Conservation (phyloP, 768 basidiomycete genomes). For the Sarcodon aspratus region DNA sequence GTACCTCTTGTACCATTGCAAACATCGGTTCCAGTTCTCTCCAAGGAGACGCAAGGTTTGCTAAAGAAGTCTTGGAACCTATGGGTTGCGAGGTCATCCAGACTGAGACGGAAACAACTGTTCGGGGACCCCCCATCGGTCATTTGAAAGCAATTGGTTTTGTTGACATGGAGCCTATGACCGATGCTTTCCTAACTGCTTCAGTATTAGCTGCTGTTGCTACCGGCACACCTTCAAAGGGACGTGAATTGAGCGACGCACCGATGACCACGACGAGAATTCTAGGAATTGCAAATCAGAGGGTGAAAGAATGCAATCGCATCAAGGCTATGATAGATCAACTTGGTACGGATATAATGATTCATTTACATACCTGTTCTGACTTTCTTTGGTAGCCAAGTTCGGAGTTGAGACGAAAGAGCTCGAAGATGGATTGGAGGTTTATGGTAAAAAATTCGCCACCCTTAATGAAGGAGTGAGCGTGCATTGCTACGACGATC, state of each 20-base stretch:
- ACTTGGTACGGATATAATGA: slow-evolving; percentile 46
- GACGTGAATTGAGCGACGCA: slow-evolving; percentile 28
- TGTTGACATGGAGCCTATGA: slow-evolving; percentile 99
- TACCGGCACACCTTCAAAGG: slow-evolving; percentile 28
- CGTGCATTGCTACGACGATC: slow-evolving; percentile 95
- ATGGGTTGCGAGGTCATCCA: slow-evolving; percentile 94
- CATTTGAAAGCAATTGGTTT: slow-evolving; percentile 73
- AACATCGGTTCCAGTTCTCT: slow-evolving; percentile 87
- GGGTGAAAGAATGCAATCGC: slow-evolving; percentile 97
- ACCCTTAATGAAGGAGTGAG: slow-evolving; percentile 61
- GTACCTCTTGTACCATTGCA: slow-evolving; percentile 86
- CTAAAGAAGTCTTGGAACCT: slow-evolving; percentile 81
- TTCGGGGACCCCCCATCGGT: slow-evolving; percentile 78
- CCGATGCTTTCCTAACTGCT: slow-evolving; percentile 96
- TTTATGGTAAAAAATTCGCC: slow-evolving; percentile 63
- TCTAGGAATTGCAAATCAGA: slow-evolving; percentile 91
- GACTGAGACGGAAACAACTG: slow-evolving; percentile 82
- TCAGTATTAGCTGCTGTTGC: slow-evolving; percentile 86
- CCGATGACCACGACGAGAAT: slow-evolving; percentile 57
- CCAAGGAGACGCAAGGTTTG: slow-evolving; percentile 97
- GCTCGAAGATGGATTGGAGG: slow-evolving; percentile 84
- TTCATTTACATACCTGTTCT: neutral
- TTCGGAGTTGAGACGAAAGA: slow-evolving; percentile 91
- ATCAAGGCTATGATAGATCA: slow-evolving; percentile 96
- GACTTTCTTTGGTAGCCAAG: slow-evolving; percentile 45